These are phyloP conservation scores for Limtongozyma cylindracea DNA, from an alignment of 805 yeast genomes.

Conservation along the genomic window DNA sequence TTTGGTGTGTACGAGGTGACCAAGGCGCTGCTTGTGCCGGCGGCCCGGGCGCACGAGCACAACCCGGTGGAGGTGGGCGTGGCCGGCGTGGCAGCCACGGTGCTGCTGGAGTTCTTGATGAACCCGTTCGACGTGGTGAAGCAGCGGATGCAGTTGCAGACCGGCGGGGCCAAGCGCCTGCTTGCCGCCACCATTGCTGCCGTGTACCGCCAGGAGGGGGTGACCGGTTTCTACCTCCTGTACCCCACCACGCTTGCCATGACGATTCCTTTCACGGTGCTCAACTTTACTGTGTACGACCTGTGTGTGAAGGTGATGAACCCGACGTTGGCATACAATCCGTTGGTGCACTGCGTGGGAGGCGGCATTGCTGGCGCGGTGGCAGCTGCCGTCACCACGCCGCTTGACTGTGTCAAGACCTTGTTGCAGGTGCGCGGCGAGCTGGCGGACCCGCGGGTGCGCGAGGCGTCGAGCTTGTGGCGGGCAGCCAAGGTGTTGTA, in stretches of 20 bases:
- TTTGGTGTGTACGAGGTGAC: constrained; percentile 82
- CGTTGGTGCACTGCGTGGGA: constrained; percentile 71
- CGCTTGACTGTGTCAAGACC: constrained; percentile 84
- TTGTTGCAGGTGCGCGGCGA: constrained; percentile 63
- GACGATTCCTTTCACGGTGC: constrained; percentile 86
- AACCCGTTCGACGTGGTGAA: constrained; percentile 91
- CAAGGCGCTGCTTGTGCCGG: constrained; percentile 22
- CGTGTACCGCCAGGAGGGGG: constrained; percentile 37
- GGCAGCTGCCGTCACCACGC: constrained; percentile 88
- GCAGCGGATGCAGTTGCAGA: constrained; percentile 63
- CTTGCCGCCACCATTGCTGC: constrained; percentile 13
- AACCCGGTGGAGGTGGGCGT: constrained; percentile 67
- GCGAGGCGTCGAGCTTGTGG: constrained; percentile 34
- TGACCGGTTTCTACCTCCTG: constrained; percentile 68
- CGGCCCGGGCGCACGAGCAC: constrained; percentile 25
- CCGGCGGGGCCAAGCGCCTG: constrained; percentile 5
- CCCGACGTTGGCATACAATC: constrained; percentile 61
- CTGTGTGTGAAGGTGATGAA: constrained; percentile 54
- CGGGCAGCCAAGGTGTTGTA: constrained; percentile 52
- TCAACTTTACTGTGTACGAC: constrained; percentile 85
- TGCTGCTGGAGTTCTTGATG: constrained; percentile 89
- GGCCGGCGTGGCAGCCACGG: constrained; percentile 83
- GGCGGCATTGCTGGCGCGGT: constrained; percentile 91
- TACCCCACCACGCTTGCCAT: constrained; percentile 86
- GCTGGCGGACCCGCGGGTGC: constrained; percentile 18